These are phyloP conservation scores for Diplodia seriata DNA, from an alignment of 2,329 filamentous ascomycete species.

Conservation along the genomic window DNA sequence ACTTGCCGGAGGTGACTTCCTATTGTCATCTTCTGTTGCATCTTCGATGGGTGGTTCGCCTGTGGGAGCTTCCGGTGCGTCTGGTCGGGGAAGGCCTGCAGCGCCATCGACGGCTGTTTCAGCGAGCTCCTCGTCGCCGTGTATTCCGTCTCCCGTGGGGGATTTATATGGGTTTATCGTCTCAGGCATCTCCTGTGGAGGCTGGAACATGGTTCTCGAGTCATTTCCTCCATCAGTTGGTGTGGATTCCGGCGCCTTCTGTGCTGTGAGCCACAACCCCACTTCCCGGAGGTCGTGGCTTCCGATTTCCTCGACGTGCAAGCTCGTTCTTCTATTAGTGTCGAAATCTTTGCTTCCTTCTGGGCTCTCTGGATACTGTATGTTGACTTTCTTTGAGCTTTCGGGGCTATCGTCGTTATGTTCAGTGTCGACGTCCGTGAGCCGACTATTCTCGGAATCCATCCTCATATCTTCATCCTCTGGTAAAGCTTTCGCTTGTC, in stretches of 20 bases:
- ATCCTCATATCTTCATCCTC: too few species aligned
- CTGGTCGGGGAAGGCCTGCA: background rate
- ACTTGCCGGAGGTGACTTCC: background rate
- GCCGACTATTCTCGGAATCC: background rate
- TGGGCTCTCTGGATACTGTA: too few species aligned
- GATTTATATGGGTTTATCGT: too few species aligned
- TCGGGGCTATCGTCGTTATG: background rate
- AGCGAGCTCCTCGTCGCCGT: background rate
- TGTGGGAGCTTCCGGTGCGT: background rate
- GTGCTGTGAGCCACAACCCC: too few species aligned
- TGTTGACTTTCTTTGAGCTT: background rate
- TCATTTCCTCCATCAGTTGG: background rate
- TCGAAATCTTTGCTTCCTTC: too few species aligned
- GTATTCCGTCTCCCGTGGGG: background rate
- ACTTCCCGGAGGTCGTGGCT: background rate
- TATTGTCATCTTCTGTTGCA: background rate
- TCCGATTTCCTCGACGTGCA: background rate
- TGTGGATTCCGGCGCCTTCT: background rate
- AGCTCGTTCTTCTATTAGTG: too few species aligned
- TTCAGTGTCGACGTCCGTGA: too few species aligned
- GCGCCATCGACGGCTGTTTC: background rate
- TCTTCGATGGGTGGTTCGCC: background rate
- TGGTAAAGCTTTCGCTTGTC: background rate
- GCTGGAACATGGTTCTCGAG: too few species aligned
- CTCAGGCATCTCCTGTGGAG: too few species aligned